A percentile compares a stretch with the other conserved stretches of the same genome.
Conservation (phyloP, 108 stramenopile genomes). For the Skeletonema grethae region DNA sequence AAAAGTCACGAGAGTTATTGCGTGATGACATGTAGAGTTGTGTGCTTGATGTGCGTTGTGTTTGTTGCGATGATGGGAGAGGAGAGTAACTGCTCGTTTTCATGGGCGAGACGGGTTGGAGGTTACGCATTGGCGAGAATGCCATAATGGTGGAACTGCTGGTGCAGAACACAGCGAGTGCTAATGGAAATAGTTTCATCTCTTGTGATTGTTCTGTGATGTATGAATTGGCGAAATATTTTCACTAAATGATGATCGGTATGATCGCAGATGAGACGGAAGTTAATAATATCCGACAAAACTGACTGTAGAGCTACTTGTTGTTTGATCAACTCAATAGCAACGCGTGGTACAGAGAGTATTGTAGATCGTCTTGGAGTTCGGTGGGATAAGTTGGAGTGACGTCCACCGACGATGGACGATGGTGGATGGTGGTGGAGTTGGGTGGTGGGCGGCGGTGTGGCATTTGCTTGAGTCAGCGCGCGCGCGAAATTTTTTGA, state of each 20-base stretch:
- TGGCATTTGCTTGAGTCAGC: neutral
- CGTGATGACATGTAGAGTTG: conserved; percentile 76
- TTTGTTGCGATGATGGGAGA: conserved; percentile 7
- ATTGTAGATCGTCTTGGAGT: conserved; percentile 14
- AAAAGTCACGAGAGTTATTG: conserved; percentile 71
- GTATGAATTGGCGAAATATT: neutral
- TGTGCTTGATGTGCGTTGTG: conserved; percentile 34
- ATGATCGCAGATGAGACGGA: neutral
- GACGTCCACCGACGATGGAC: neutral
- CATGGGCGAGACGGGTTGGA: conserved; percentile 6
- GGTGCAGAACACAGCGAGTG: conserved; percentile 24
- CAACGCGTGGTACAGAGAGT: neutral
- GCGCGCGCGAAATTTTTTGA: no score
- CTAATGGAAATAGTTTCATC: conserved; percentile 25
- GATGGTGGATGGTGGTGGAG: no score
- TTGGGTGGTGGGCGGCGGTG: neutral
- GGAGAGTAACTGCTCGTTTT: neutral
- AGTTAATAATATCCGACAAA: neutral
- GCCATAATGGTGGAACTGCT: conserved; percentile 28
- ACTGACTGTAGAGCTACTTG: neutral
- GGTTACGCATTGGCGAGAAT: conserved; percentile 36
- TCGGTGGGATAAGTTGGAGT: neutral
- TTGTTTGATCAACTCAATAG: neutral
- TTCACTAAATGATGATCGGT: no score
- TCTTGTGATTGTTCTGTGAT: conserved; percentile 4